Evolutionary conservation across 768 basidiomycete species (phyloP).

Genomic region (Crassisporium funariophilum): DNA sequence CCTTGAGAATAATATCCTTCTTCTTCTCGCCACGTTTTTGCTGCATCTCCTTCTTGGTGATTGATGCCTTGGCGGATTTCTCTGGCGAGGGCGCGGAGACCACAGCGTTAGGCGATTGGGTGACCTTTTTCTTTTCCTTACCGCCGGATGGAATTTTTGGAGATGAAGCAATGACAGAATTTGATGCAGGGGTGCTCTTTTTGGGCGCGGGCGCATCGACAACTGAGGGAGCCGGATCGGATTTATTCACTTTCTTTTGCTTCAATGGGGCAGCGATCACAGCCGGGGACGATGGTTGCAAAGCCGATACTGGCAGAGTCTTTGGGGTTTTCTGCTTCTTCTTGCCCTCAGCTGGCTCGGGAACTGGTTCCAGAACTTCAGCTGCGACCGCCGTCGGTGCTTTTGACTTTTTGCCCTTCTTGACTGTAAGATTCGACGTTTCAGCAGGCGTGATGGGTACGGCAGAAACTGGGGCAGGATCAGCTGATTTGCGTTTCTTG

Average conservation of each 20-base stretch:
- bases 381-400: conserved; percentile 3
- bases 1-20: conserved; percentile 45
- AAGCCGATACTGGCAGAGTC: background rate
- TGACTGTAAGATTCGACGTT: conserved; percentile 6
- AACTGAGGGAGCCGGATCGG: conserved; percentile 5
- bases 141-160: conserved; percentile 16
- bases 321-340: conserved; percentile 11
- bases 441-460: conserved; percentile 9
- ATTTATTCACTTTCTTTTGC: conserved; percentile 15
- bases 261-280: conserved; percentile 16
- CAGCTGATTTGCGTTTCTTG: conserved; percentile 20
- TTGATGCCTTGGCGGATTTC: conserved; percentile 17
- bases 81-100: conserved; percentile 14
- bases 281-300: conserved; percentile 4
- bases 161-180: conserved; percentile 7
- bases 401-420: conserved; percentile 23
- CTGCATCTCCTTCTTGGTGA: conserved; percentile 52
- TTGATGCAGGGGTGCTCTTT: no score
- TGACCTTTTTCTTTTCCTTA: conserved; percentile 7
- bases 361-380: conserved; percentile 3
- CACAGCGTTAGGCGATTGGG: conserved; percentile 15
- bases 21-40: conserved; percentile 64
- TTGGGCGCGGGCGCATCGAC: no score
- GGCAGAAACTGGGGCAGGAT: conserved; percentile 7
- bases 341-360: conserved; percentile 10